Percentiles rank a stretch among this genome's conserved stretches.
These are phyloP conservation scores for Microdochium paspali DNA, from an alignment of 2,329 filamentous ascomycete genomes.

Conservation along the genomic window DNA sequence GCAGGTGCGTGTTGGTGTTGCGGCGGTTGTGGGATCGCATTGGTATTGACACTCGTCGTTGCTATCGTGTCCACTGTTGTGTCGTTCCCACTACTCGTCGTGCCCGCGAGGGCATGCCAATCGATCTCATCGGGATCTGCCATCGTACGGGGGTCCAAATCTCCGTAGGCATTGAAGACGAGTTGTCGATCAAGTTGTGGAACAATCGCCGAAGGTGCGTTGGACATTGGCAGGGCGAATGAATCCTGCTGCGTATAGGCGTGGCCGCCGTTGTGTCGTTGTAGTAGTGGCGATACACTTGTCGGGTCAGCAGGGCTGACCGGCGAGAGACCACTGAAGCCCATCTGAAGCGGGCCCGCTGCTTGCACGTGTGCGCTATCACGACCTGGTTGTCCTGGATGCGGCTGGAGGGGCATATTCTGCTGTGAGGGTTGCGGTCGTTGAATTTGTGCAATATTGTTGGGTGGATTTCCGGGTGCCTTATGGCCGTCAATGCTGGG, in stretches of 20 bases:
- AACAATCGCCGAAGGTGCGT: conserved; percentile 41
- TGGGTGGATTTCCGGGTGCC: neutral
- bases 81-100: conserved; percentile 13
- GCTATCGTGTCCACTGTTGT: conserved; percentile 19
- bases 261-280: conserved; percentile 21
- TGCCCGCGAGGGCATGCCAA: conserved; percentile 32
- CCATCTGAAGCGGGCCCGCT: conserved; percentile 1
- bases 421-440: conserved; percentile 24
- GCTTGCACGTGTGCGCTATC: conserved; percentile 17
- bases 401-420: conserved; percentile 28
- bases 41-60: conserved; percentile 15
- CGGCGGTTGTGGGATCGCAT: conserved; percentile 14
- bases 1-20: conserved; percentile 11
- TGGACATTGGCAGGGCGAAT: conserved; percentile 40
- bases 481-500: conserved; percentile 20
- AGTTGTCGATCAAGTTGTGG: conserved; percentile 68
- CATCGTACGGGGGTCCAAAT: conserved; percentile 33
- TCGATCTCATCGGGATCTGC: conserved; percentile 29
- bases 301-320: conserved; percentile 35
- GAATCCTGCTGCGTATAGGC: conserved; percentile 41
- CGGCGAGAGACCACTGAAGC: conserved; percentile 40
- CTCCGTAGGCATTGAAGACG: conserved; percentile 63
- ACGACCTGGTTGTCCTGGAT: conserved; percentile 18
- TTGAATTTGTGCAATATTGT: conserved; percentile 10
- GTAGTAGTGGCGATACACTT: neutral